A percentile compares a stretch with the other conserved stretches of the same genome.
Evolutionary conservation across 805 yeast species (phyloP).

Genomic region (Candida qinlingensis): DNA sequence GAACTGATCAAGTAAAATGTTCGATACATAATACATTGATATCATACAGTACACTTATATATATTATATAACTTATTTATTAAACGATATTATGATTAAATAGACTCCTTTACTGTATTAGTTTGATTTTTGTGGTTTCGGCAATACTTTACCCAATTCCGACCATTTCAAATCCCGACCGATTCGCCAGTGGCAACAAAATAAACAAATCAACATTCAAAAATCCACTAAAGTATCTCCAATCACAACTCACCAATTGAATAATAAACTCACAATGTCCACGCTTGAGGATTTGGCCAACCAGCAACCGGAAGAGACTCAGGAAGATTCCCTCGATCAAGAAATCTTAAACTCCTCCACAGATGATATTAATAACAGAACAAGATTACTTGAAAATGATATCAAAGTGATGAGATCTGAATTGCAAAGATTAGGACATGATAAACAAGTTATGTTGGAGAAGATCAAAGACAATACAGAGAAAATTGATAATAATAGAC

Average conservation of each 20-base stretch:
- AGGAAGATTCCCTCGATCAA: conserved; percentile 59
- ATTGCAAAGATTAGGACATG: conserved; percentile 84
- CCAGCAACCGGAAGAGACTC: conserved; percentile 32
- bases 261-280: conserved; percentile 45
- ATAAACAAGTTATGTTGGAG: conserved; percentile 86
- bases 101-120: too few relatives aligned
- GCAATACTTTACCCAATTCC: too few relatives aligned
- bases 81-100: too few relatives aligned
- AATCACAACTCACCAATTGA: neutral
- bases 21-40: too few relatives aligned
- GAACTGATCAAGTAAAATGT: neutral
- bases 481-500: conserved; percentile 91
- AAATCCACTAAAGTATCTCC: neutral
- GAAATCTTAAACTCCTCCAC: conserved; percentile 78
- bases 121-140: too few relatives aligned
- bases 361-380: conserved; percentile 77
- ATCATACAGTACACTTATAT: too few relatives aligned
- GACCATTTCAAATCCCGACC: too few relatives aligned
- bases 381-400: conserved; percentile 87
- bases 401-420: conserved; percentile 93
- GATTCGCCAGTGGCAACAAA: too few relatives aligned
- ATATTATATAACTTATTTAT: too few relatives aligned
- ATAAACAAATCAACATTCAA: neutral
- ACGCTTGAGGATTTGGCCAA: conserved; percentile 79
- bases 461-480: conserved; percentile 94